Evolutionary conservation across 1,284 basidiomycete genomes (phyloP), one percentile per base, ranked within the genome.

Genomic region (Apiotrichum montevideense): DNA sequence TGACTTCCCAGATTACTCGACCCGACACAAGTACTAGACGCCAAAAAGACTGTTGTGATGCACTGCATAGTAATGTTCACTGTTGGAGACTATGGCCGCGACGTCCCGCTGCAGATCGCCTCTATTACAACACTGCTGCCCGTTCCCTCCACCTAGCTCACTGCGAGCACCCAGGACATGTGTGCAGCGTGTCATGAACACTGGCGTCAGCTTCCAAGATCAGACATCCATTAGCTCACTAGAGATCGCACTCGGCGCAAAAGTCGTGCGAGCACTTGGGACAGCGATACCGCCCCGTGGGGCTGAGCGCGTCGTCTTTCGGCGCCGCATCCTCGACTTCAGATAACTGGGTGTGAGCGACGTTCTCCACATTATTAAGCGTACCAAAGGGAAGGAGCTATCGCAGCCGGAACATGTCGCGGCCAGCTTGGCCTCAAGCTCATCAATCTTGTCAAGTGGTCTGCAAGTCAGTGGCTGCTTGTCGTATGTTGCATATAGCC

Each of bases 211-310:
- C 35, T 29, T 3, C 10, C 14, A 3, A 5, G 2, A 6, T 45
- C 11, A 39, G 15, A 10, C 5, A 3, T 4, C 3, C 29, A 29
- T 29, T 2, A 9, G 64, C 62, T 49, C 56, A 66, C 63, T 87
- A 87, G 34, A 87, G 78, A 74, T 89, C 87, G 66, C 87, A 89
- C 44, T 88, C 86, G 21, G 81, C 79, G 67, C 87, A 88, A 66
- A 88, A 77, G 54, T 82, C 71, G 57, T 73, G 79, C 80, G 49
- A 32, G 59, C 72, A 75, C 57, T 76, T 75, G 2, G 66, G 64
- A 49, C 72, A 75, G 45, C 83, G 80, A 73, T 93, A 93, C 33
- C 89, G 80, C n/a, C 88, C 87, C 2, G 87, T 77, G 1, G 85
- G 83, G 62, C 87, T 90, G 66, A 91, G 79, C 2, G 86, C 87